phyloP scores from a whole-genome alignment of 345 rosid genomes.

The Xanthoceras sorbifolium region DNA sequence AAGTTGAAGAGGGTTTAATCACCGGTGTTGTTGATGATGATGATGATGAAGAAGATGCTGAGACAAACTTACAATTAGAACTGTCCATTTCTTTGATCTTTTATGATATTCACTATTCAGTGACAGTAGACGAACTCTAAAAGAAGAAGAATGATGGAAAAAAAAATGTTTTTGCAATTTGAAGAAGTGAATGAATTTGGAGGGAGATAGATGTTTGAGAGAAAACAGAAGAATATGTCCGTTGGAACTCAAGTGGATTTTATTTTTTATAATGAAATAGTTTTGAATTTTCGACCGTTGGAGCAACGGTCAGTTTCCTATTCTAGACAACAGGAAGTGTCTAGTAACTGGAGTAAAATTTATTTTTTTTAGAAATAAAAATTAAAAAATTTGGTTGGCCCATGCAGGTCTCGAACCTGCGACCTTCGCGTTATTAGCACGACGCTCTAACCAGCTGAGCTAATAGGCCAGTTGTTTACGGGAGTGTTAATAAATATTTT shows the following conservation, averaged over 20 bases:
- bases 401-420: conserved; percentile 79
- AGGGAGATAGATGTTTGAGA: neutral
- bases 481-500: too few species aligned
- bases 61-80: neutral
- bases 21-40: conserved; percentile 15
- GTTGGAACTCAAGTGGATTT: neutral
- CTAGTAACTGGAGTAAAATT: neutral
- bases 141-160: neutral
- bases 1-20: conserved; percentile 13
- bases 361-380: neutral
- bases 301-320: conserved; percentile 17
- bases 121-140: neutral
- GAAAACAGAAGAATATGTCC: neutral
- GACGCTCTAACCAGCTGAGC: conserved; percentile 96
- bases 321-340: neutral
- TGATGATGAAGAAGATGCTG: conserved; percentile 26
- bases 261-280: neutral
- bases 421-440: conserved; percentile 98
- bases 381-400: conserved; percentile 37
- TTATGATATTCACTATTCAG: neutral
- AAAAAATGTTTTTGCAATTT: neutral
- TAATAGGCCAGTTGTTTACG: conserved; percentile 40
- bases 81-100: conserved; percentile 24
- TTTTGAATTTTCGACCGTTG: conserved; percentile 16
- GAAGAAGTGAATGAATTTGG: neutral